These are phyloP conservation scores for Trichosporon coremiiforme DNA, from an alignment of 1,284 basidiomycete species.

Conservation along the genomic window DNA sequence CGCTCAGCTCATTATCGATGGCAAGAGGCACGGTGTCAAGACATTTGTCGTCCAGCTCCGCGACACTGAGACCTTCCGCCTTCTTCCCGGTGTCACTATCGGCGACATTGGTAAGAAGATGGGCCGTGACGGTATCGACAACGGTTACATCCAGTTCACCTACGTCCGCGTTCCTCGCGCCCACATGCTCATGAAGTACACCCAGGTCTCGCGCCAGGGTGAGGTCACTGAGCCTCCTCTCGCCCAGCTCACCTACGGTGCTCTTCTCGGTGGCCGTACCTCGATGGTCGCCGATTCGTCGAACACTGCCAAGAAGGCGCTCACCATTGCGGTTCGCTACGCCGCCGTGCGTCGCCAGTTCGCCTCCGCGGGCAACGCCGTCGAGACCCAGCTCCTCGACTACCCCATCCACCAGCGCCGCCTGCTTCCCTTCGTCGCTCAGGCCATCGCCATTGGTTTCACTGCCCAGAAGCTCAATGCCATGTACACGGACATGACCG, in stretches of 20 bases:
- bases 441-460: conserved; percentile 63
- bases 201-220: conserved; percentile 60
- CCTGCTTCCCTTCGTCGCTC: conserved; percentile 62
- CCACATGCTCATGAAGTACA: conserved; percentile 65
- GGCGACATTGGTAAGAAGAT: conserved; percentile 66
- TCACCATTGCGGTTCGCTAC: conserved; percentile 63
- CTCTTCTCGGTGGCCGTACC: conserved; percentile 61
- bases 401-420: conserved; percentile 65
- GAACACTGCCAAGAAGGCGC: conserved; percentile 61
- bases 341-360: conserved; percentile 63
- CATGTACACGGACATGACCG: conserved; percentile 59
- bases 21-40: conserved; percentile 62
- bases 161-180: conserved; percentile 67
- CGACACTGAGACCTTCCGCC: conserved; percentile 59
- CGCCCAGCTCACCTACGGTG: conserved; percentile 63
- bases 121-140: conserved; percentile 70
- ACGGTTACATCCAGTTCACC: conserved; percentile 78
- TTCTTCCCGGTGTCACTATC: conserved; percentile 61
- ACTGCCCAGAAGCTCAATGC: conserved; percentile 58
- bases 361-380: conserved; percentile 56
- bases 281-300: conserved; percentile 62
- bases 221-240: conserved; percentile 58
- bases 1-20: conserved; percentile 62
- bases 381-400: conserved; percentile 63
- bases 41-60: conserved; percentile 63